These are phyloP conservation scores for Parascedosporium putredinis DNA, from an alignment of 2,329 filamentous ascomycete genomes.

Conservation along the genomic window DNA sequence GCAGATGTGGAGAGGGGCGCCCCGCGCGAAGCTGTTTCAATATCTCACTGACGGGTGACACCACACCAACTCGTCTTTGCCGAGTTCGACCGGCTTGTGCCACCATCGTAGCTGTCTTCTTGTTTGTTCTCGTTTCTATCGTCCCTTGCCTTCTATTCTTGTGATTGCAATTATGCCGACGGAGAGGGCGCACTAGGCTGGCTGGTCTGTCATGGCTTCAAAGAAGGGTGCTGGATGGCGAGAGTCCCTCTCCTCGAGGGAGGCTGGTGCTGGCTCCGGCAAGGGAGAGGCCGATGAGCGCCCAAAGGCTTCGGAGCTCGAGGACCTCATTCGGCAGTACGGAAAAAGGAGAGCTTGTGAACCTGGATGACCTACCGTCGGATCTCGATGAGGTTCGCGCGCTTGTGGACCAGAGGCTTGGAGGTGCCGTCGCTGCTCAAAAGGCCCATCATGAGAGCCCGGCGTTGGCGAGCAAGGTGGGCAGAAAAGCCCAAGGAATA, in stretches of 20 bases:
- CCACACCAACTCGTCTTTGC: too few species aligned
- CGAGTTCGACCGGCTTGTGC: too few species aligned
- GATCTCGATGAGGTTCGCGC: background rate
- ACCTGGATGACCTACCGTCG: background rate
- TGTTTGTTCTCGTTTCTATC: too few species aligned
- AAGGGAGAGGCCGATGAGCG: background rate
- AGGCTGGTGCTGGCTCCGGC: background rate
- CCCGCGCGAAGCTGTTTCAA: too few species aligned
- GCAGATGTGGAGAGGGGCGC: too few species aligned
- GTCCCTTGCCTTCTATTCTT: too few species aligned
- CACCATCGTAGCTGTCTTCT: too few species aligned
- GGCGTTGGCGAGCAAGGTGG: background rate
- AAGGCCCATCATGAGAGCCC: background rate
- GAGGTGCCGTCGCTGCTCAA: background rate
- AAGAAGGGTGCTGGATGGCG: background rate
- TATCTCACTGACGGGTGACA: too few species aligned
- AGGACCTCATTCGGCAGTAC: background rate
- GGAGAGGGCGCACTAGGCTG: too few species aligned
- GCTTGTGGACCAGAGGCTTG: background rate
- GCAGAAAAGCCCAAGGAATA: background rate
- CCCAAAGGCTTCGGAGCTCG: background rate
- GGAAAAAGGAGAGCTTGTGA: background rate
- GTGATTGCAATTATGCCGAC: too few species aligned
- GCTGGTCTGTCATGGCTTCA: too few species aligned
- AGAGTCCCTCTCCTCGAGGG: background rate